A percentile compares a stretch with the other conserved stretches of the same genome.
These are phyloP conservation scores for Suillus tomentosus DNA, from an alignment of 768 basidiomycete species.

Conservation along the genomic window DNA sequence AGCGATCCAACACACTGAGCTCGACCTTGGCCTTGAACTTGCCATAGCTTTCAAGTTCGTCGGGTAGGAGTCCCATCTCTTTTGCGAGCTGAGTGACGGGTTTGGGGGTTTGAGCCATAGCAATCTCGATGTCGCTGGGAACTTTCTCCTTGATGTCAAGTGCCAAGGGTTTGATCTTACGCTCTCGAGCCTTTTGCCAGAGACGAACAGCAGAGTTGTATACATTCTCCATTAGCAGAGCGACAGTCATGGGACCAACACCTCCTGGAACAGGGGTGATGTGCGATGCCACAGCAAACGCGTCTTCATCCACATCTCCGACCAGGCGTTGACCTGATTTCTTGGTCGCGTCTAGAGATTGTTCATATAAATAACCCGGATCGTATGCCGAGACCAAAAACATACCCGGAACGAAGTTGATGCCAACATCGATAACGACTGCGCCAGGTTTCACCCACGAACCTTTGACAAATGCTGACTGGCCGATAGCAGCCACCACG, in stretches of 20 bases:
- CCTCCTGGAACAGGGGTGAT: conserved; percentile 99
- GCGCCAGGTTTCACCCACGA: conserved; percentile 95
- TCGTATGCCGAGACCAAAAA: conserved; percentile 8
- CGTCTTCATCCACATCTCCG: conserved; percentile 88
- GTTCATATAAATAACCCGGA: neutral
- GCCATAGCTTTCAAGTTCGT: conserved; percentile 93
- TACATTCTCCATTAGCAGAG: conserved; percentile 96
- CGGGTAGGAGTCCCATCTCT: conserved; percentile 84
- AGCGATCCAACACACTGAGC: conserved; percentile 80
- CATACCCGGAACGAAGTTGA: conserved; percentile 90
- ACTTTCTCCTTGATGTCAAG: conserved; percentile 83
- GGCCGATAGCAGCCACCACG: conserved; percentile 95
- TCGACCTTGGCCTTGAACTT: conserved; percentile 98
- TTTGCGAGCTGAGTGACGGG: conserved; percentile 78
- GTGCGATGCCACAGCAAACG: conserved; percentile 75
- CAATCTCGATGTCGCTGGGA: conserved; percentile 95
- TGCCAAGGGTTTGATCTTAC: conserved; percentile 76
- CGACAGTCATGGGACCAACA: conserved; percentile 99
- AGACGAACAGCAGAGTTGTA: conserved; percentile 79
- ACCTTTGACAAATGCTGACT: conserved; percentile 87
- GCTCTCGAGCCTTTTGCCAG: conserved; percentile 67
- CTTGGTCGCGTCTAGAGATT: conserved; percentile 70
- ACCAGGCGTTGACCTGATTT: conserved; percentile 96
- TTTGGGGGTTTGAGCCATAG: conserved; percentile 93
- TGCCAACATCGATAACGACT: conserved; percentile 96